Conservation (phyloP, 805 yeast species). For the Brettanomyces nanus region DNA sequence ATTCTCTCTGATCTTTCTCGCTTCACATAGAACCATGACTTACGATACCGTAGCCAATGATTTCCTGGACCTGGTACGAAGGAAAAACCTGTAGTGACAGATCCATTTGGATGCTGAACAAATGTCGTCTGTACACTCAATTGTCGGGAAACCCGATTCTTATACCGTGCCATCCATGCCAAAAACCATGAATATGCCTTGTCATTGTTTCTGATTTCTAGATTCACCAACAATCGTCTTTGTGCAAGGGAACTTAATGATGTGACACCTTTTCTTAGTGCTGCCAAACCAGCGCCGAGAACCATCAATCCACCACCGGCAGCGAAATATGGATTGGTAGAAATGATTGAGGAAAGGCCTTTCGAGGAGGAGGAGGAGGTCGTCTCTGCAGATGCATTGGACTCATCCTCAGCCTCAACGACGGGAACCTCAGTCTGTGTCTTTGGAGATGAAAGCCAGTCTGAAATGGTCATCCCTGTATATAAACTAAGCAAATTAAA, state of each 20-base stretch:
- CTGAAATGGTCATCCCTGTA: too few species aligned
- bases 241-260: conserved; percentile 61
- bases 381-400: too few species aligned
- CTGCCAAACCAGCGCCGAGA: conserved; percentile 80
- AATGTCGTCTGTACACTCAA: conserved; percentile 83
- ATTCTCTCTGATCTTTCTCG: conserved; percentile 87
- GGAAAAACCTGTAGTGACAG: conserved; percentile 77
- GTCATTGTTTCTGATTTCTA: conserved; percentile 90
- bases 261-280: conserved; percentile 61
- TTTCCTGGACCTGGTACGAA: conserved; percentile 97
- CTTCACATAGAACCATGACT: conserved; percentile 81
- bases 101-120: conserved; percentile 87
- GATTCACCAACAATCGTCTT: conserved; percentile 78
- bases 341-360: conserved; percentile 31
- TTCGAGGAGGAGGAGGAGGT: not conserved
- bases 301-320: conserved; percentile 98
- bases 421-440: too few species aligned
- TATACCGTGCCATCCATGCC: conserved; percentile 89
- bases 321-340: conserved; percentile 83
- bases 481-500: too few species aligned
- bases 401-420: too few species aligned
- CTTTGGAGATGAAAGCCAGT: too few species aligned
- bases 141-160: conserved; percentile 70
- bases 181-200: conserved; percentile 92
- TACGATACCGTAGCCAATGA: conserved; percentile 76